phyloP scores from a whole-genome alignment of 495 filamentous ascomycete genomes.

The Usnea hakonensis region DNA sequence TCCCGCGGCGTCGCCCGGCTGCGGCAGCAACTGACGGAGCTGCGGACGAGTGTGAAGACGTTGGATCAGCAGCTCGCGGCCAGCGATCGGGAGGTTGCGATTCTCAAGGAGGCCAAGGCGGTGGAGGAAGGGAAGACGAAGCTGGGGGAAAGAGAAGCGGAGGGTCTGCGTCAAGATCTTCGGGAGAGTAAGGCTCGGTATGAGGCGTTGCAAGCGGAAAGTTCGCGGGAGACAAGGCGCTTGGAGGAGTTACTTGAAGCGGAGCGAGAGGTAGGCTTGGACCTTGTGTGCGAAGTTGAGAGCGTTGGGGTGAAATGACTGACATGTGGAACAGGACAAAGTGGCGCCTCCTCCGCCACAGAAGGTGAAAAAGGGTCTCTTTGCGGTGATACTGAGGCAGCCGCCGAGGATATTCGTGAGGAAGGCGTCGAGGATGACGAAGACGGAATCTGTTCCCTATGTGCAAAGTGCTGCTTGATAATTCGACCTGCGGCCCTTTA shows the following conservation, averaged over 20 bases:
- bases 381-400: neutral
- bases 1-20: neutral
- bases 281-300: neutral
- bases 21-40: neutral
- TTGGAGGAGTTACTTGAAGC: neutral
- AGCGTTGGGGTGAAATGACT: neutral
- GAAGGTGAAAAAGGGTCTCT: neutral
- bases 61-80: neutral
- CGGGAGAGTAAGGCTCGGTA: neutral
- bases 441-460: neutral
- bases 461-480: neutral
- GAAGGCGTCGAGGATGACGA: neutral
- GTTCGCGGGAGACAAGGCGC: neutral
- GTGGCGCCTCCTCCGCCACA: neutral
- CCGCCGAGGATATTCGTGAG: neutral
- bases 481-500: neutral
- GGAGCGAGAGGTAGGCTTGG: slow-evolving; percentile 1
- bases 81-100: neutral
- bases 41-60: neutral
- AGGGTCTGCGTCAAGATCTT: neutral
- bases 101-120: neutral
- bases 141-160: neutral
- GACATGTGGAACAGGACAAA: neutral
- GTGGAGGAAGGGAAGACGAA: neutral
- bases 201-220: neutral